Evolutionary conservation across 805 yeast species (phyloP).

Genomic region (Monosporozyma siamensis): DNA sequence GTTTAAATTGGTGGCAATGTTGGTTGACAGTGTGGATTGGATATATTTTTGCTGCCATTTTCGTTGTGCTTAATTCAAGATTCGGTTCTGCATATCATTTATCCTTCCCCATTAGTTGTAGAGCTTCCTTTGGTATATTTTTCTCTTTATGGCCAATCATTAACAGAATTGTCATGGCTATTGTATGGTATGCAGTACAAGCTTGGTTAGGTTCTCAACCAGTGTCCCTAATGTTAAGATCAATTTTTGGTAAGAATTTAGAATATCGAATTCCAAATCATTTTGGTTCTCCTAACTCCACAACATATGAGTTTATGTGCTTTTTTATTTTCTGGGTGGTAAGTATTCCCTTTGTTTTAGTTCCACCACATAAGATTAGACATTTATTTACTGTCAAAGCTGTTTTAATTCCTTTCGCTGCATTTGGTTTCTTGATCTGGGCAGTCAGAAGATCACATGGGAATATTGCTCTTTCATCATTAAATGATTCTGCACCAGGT

Average conservation of each 20-base stretch:
- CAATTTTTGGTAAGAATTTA: conserved; percentile 66
- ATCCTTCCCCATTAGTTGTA: conserved; percentile 74
- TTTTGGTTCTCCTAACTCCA: conserved; percentile 47
- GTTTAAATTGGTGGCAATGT: conserved; percentile 85
- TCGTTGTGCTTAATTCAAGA: conserved; percentile 61
- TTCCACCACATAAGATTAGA: conserved; percentile 74
- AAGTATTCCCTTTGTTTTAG: conserved; percentile 72
- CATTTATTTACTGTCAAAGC: conserved; percentile 81
- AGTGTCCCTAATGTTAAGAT: conserved; percentile 64
- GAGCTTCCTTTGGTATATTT: conserved; percentile 81
- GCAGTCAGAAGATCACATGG: conserved; percentile 73
- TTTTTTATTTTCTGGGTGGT: conserved; percentile 78
- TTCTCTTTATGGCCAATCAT: conserved; percentile 84
- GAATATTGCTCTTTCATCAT: conserved; percentile 27
- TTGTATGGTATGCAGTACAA: conserved; percentile 85
- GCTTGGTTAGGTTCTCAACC: conserved; percentile 82
- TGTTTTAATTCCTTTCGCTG: conserved; percentile 70
- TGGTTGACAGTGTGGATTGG: conserved; percentile 90
- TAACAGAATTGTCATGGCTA: conserved; percentile 82
- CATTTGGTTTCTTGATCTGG: conserved; percentile 79
- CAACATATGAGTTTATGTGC: conserved; percentile 61
- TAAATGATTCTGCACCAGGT: conserved; percentile 14
- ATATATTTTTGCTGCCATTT: conserved; percentile 58
- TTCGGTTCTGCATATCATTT: conserved; percentile 77
- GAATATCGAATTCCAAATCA: conserved; percentile 55